Base-by-base conservation (phyloP, 208 protist genomes). In the Leishmania martiniquensis region DNA sequence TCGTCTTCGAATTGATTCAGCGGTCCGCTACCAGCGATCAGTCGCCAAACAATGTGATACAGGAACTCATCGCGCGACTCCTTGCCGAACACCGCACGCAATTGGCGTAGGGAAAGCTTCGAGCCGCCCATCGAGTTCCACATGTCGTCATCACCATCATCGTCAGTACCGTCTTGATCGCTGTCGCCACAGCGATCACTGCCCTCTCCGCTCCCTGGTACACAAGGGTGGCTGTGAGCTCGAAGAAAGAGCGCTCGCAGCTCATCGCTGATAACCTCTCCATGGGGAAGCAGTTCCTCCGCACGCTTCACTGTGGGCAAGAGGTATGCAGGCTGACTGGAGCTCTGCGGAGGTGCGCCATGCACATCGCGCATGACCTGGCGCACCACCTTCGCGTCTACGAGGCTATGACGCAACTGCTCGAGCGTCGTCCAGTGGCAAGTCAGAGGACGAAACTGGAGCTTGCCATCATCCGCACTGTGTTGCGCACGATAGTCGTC, bases 1-100 rank as follows among this genome's bases (percentile, higher is more conserved):
- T 93, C 84, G 32, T 96, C 94, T 42, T 97, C 92, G 66, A 85
- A 97, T 72, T 97, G 92, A 62, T 95, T 96, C 80, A 92, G 82
- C 29, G 79, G 79, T 10, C 94, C 92, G 22, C 88, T 85, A 34
- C 94, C 94, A 1, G 87, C 87, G 45, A 94, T 72, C 37, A 97
- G 83, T 13, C 89, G 81, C 86, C 87, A 92, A 39, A 96, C 17
- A 63, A 93, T 63, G 81, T 96, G 92, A 71, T 90, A 97, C 20
- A 96, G 74, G 45, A 94, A 85, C 78, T 96, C 92, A 20, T 65
- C 1, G 22, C 85, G 84, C 1, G 89, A 85, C 5, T 52, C 57
- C 20, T 66, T 25, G 32, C 57, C 62, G 70, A 94, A 89, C 15
- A 91, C 77, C 10, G 25, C 15, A 22, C 80, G 78, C 25, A 88